A percentile compares a stretch with the other conserved stretches of the same genome.
Evolutionary conservation across 768 basidiomycete genomes (phyloP).

Genomic region (Ramaria sp.): DNA sequence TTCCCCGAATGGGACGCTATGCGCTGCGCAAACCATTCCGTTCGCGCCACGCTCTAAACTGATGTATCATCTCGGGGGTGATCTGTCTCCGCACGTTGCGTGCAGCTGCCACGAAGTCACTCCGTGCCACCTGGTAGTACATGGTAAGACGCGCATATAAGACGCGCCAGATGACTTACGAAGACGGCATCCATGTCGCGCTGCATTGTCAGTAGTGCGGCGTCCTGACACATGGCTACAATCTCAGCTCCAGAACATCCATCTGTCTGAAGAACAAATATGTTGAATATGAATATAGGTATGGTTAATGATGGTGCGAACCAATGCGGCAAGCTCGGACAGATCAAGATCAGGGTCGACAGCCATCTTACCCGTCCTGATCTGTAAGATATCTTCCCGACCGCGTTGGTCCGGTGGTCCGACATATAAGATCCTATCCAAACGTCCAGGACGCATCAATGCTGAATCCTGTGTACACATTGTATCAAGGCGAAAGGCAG

Average conservation of each 20-base stretch:
- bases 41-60: conserved; percentile 63
- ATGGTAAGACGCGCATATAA: neutral
- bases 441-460: conserved; percentile 85
- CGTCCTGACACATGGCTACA: conserved; percentile 87
- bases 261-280: conserved; percentile 48
- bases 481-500: no score
- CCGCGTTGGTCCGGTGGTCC: conserved; percentile 79
- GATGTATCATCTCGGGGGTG: conserved; percentile 64
- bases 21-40: conserved; percentile 7
- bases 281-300: neutral
- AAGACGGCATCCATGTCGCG: conserved; percentile 65
- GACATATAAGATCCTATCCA: conserved; percentile 91
- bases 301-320: conserved; percentile 24
- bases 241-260: conserved; percentile 98
- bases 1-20: neutral
- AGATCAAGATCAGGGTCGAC: conserved; percentile 63
- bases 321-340: conserved; percentile 56
- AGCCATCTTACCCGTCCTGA: conserved; percentile 72
- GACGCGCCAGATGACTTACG: conserved; percentile 34
- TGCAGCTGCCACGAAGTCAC: conserved; percentile 68
- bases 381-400: conserved; percentile 75
- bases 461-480: conserved; percentile 66
- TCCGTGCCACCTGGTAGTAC: conserved; percentile 52
- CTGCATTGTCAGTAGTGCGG: conserved; percentile 87
- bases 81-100: conserved; percentile 67